Base-by-base conservation (phyloP, 257 asterid species). In the Buddleja alternifolia region DNA sequence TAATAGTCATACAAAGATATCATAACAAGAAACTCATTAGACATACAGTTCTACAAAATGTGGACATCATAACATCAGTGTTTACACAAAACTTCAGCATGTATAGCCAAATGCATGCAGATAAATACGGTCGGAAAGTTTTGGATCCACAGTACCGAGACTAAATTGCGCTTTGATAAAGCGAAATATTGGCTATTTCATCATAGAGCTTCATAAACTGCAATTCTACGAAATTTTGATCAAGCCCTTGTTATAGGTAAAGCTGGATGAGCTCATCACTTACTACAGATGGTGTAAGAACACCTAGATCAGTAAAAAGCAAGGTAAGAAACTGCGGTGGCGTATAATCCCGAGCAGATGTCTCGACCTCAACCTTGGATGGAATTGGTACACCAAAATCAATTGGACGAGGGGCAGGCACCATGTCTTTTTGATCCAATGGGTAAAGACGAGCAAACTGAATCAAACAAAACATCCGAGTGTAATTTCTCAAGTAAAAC, bases 361-460 rank as follows among this genome's bases (percentile, higher is more conserved):
- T 93, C 78, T 93, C 98, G 45, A 93, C 95, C 84, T 86, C 97
- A 14, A 90, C 98, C 84, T 86, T 87, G 19, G 92, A 69, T 29
- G 98, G 98, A 40, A 93, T 84, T 0, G 98, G 98, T 32, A 90
- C 98, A 10, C 98, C 98, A 77, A 93, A 93, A 77, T 88, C 96
- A 47, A 93, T 84, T 0, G 97, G 95, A 20, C 88, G 95, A 20
- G 89, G 56, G 5, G 97, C 98, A 4, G 98, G 97, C 14, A 77
- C 94, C 97, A 93, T 90, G 78, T 93, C 96, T 60, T 93, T 90
- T 54, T 90, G 97, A 75, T 93, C 92, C 78, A 90, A 70, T 0
- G 98, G 97, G 78, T 88, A 90, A 8, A 86, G 87, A 11, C 98
- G 97, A 51, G 98, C 97, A 83, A 93, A 93, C 98, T 93, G 86